phyloP scores from a whole-genome alignment of 441 rosid genomes.

The Biscutella auriculata region DNA sequence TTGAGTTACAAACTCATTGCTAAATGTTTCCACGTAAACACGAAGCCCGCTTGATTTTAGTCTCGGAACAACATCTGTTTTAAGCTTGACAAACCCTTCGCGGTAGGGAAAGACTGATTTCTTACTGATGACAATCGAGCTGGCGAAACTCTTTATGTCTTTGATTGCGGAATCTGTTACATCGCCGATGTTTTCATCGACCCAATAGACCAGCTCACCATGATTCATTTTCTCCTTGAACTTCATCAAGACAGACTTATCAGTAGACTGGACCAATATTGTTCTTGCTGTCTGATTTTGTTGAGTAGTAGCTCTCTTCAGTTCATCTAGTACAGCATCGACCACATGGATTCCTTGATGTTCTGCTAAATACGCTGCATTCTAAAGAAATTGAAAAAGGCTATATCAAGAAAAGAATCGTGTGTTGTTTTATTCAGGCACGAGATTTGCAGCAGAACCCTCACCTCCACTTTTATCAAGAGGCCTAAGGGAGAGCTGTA shows the following conservation, averaged over 20 bases:
- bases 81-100: neutral
- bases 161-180: constrained; percentile 24
- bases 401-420: constrained; percentile 1
- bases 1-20: constrained; percentile 37
- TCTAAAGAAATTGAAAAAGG: constrained; percentile 20
- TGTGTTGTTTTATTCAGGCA: neutral
- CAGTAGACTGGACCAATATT: constrained; percentile 36
- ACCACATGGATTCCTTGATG: constrained; percentile 27
- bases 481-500: constrained; percentile 32
- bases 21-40: constrained; percentile 31
- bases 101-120: constrained; percentile 25
- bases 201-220: constrained; percentile 29
- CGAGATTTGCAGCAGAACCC: constrained; percentile 10
- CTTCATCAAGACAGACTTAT: constrained; percentile 34
- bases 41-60: constrained; percentile 27
- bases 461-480: constrained; percentile 43
- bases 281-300: constrained; percentile 9
- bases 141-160: constrained; percentile 37
- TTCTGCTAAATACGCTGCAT: constrained; percentile 36
- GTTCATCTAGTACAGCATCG: constrained; percentile 29
- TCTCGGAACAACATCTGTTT: constrained; percentile 17
- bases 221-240: constrained; percentile 24
- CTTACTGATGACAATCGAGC: constrained; percentile 29
- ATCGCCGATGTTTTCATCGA: constrained; percentile 28
- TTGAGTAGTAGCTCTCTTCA: constrained; percentile 25